Base-by-base conservation (phyloP, 2,329 filamentous ascomycete genomes). In the Helminthosporium solani region DNA sequence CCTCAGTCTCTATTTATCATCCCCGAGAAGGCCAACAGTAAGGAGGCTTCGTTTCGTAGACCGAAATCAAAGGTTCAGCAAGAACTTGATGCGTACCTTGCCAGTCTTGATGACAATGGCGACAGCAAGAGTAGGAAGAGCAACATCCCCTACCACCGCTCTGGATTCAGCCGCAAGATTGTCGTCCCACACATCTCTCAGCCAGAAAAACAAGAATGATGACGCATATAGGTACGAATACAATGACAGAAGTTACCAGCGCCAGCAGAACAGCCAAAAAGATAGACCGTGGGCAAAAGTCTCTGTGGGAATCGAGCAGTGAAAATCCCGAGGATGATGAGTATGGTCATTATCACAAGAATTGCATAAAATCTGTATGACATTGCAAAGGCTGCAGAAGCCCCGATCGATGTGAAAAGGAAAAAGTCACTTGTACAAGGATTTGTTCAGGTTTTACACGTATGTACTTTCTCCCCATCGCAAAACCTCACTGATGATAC, bases 41-140 rank as follows among this genome's bases (percentile, higher is more conserved):
- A 15, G 8, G 39, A 16, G 23, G 8, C 30, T 14, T 23, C 36
- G 3, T 39, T 34, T 8, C 2, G 11, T 14, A 21, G 23, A 2
- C 5, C 27, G 1, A 41, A 54, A 5, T 25, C 42, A 4, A 39
- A 49, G 9, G 49, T 57, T 16, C 45, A 57, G 19, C 21, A 53
- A 35, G 50, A 57, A 33, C 52, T 60, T 16, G 49, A 54, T 14
- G 47, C 45, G n/a, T 61, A 58, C 27, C 37, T 60, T 7, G 41
- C 40, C 0, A 44, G 40, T 3, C 41, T 58, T 9, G 52, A 50
- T 11, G 40, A 42, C 5, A 42, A 40, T 11, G 15, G 44, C 7
- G n/a, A 30, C 27, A 12, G 28, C 5, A 14, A 31, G 5, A n/a
- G 14, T 14, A 12, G 28, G 6, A 31, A 31, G 28, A 31, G 9